These are phyloP conservation scores for Sphaerobolus stellatus DNA, from an alignment of 1,284 basidiomycete species.

Conservation along the genomic window DNA sequence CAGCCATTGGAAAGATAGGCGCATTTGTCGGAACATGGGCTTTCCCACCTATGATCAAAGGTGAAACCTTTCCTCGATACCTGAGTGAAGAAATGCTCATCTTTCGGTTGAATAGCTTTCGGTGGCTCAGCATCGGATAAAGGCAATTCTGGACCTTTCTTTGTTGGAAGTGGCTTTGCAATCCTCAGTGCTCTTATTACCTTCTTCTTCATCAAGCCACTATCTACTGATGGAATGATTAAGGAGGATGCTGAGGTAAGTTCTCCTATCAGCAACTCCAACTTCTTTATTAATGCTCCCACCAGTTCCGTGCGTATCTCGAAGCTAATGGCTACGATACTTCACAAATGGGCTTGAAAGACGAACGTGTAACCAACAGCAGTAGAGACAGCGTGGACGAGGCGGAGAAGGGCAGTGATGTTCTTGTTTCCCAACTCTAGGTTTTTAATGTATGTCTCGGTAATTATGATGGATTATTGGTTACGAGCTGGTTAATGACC, in stretches of 20 bases:
- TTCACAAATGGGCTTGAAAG: constrained; percentile 57
- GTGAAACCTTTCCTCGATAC: constrained; percentile 31
- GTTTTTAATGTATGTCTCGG: too few relatives aligned
- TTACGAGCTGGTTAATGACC: too few relatives aligned
- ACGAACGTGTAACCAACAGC: constrained; percentile 13
- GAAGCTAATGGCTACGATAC: constrained; percentile 76
- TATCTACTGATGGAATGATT: constrained; percentile 76
- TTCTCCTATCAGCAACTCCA: constrained; percentile 15
- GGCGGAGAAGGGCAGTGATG: not conserved
- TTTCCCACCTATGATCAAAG: constrained; percentile 68
- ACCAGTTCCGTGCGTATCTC: constrained; percentile 77
- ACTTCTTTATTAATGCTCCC: not conserved
- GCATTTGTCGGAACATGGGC: constrained; percentile 84
- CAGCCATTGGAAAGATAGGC: constrained; percentile 88
- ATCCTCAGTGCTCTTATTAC: constrained; percentile 75
- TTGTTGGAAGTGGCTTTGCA: constrained; percentile 78
- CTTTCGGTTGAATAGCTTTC: constrained; percentile 49
- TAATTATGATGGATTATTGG: too few relatives aligned
- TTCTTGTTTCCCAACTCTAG: too few relatives aligned
- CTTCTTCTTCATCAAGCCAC: constrained; percentile 72
- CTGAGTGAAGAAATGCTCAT: too few relatives aligned
- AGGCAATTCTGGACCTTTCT: constrained; percentile 81
- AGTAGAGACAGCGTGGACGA: not conserved
- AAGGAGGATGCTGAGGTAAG: constrained; percentile 68
- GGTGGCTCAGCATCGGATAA: constrained; percentile 47